Conservation (phyloP, 441 rosid species). For the Adansonia madagascariensis region DNA sequence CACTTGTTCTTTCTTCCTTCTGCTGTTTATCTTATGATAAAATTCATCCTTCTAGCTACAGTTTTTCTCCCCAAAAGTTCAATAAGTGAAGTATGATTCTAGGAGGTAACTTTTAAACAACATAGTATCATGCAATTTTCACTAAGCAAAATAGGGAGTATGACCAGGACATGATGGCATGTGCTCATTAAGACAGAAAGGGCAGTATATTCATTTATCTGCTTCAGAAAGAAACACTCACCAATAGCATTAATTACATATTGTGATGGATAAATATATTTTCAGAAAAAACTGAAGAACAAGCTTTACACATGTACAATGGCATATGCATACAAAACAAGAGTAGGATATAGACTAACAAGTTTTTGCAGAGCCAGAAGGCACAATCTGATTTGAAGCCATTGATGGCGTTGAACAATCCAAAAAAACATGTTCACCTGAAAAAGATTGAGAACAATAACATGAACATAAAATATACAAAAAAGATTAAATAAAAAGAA, state of each 20-base stretch:
- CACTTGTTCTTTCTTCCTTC: background rate
- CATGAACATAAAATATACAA: slow-evolving; percentile 22
- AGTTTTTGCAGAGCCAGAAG: slow-evolving; percentile 65
- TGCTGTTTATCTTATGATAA: background rate
- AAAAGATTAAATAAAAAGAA: background rate
- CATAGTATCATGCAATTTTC: background rate
- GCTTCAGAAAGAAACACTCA: background rate
- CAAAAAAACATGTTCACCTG: slow-evolving; percentile 83
- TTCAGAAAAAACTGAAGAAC: slow-evolving; percentile 1
- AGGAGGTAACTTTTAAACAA: background rate
- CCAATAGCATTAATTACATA: background rate
- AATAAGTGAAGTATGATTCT: background rate
- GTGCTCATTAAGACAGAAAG: background rate
- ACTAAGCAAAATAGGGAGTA: background rate
- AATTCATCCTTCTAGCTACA: background rate
- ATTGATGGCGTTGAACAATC: slow-evolving; percentile 63
- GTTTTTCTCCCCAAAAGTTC: background rate
- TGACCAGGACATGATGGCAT: background rate
- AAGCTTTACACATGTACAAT: slow-evolving; percentile 14
- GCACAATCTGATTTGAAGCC: slow-evolving; percentile 73
- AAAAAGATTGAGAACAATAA: slow-evolving; percentile 30
- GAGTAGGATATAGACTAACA: slow-evolving; percentile 49
- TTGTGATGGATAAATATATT: slow-evolving; percentile 2
- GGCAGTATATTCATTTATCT: background rate
- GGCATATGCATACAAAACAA: background rate